These are phyloP conservation scores for Eucalyptus fibrosa DNA, from an alignment of 345 rosid species.

Conservation along the genomic window DNA sequence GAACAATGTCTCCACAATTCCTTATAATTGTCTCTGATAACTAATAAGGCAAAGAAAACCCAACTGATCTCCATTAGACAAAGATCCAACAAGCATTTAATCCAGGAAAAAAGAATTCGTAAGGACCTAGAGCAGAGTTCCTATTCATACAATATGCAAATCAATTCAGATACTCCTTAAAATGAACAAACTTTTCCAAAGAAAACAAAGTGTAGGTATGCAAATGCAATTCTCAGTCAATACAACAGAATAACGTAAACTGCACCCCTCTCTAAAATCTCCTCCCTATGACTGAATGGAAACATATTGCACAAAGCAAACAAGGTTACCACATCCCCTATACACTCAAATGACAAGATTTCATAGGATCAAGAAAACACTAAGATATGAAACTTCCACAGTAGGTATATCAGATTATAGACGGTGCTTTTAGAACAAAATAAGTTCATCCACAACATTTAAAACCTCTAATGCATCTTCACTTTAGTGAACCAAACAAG, in stretches of 20 bases:
- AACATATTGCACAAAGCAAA: not conserved
- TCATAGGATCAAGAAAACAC: not conserved
- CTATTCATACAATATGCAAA: not conserved
- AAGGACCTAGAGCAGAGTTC: not conserved
- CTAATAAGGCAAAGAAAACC: constrained; percentile 7
- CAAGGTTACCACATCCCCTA: not conserved
- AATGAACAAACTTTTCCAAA: not conserved
- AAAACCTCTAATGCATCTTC: not conserved
- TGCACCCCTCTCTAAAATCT: not conserved
- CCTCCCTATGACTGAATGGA: not conserved
- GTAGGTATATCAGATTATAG: not conserved
- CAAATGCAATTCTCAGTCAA: not conserved
- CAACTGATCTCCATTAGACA: not conserved
- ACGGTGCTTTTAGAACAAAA: not conserved
- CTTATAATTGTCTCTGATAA: constrained; percentile 88
- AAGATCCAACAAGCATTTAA: not conserved
- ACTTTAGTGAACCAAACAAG: not conserved
- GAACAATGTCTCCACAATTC: constrained; percentile 83
- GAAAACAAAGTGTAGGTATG: not conserved
- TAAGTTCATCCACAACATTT: not conserved
- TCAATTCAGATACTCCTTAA: not conserved
- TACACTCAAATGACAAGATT: not conserved
- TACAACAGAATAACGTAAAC: not conserved
- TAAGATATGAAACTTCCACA: not conserved
- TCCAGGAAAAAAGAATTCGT: not conserved